Percentiles rank a stretch among this genome's conserved stretches.
Evolutionary conservation across 306 rosid species (phyloP).

Genomic region (Heteromeles arbutifolia): DNA sequence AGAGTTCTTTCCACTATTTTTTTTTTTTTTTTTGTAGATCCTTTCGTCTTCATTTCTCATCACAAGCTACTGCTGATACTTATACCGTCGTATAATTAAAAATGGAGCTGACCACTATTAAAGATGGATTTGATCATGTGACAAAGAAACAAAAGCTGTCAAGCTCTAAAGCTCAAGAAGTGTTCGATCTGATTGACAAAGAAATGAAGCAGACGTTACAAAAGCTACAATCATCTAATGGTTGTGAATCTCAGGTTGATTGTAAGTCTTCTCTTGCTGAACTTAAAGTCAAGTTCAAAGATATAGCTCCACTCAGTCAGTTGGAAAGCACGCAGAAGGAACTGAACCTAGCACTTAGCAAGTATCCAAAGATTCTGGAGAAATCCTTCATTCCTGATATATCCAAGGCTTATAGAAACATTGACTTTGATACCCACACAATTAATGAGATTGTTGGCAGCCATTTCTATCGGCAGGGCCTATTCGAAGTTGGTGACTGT

Average conservation of each 20-base stretch:
- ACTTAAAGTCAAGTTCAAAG: conserved; percentile 54
- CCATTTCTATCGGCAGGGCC: conserved; percentile 78
- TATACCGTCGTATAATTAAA: neutral
- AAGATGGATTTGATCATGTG: conserved; percentile 52
- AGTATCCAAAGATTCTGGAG: conserved; percentile 76
- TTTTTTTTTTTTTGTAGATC: conserved; percentile 5
- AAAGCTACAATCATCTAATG: conserved; percentile 43
- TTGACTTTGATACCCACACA: conserved; percentile 48
- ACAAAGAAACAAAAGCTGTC: conserved; percentile 76
- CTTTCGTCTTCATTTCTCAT: neutral
- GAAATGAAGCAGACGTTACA: conserved; percentile 57
- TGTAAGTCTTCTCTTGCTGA: conserved; percentile 42
- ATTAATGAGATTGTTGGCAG: conserved; percentile 66
- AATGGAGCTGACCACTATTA: conserved; percentile 75
- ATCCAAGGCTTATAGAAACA: conserved; percentile 80
- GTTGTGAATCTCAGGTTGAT: conserved; percentile 30
- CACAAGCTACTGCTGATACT: neutral
- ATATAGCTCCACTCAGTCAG: conserved; percentile 48
- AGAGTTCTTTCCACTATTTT: neutral
- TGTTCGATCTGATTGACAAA: conserved; percentile 25
- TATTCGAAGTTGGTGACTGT: conserved; percentile 76
- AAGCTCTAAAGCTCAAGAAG: conserved; percentile 69
- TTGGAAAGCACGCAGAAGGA: conserved; percentile 75
- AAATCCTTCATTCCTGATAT: conserved; percentile 77
- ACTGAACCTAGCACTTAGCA: conserved; percentile 66